Evolutionary conservation across 768 basidiomycete genomes (phyloP).

Genomic region (Termitomyces sp.): DNA sequence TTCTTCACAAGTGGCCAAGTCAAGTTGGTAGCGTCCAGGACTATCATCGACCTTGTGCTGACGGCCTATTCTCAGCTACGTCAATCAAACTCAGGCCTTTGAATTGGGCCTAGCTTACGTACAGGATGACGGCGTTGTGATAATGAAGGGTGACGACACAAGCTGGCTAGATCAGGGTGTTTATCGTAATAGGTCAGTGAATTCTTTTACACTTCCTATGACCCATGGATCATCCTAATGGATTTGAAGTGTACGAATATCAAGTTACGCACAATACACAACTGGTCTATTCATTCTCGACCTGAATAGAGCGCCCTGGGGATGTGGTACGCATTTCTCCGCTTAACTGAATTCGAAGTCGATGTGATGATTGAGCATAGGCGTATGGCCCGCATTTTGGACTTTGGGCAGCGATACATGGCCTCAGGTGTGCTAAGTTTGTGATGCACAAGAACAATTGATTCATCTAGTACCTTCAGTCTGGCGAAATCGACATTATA

Average conservation of each 20-base stretch:
- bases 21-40: constrained; percentile 41
- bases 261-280: constrained; percentile 58
- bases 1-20: constrained; percentile 56
- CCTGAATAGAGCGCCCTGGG: constrained; percentile 81
- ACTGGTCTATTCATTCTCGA: constrained; percentile 85
- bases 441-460: not conserved
- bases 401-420: constrained; percentile 56
- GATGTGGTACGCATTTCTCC: constrained; percentile 61
- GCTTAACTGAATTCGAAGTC: not conserved
- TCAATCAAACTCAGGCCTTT: constrained; percentile 53
- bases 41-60: constrained; percentile 7
- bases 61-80: constrained; percentile 45
- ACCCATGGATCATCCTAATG: not conserved
- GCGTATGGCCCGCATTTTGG: constrained; percentile 86
- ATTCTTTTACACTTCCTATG: not conserved
- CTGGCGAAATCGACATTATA: constrained; percentile 79
- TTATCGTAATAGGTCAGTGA: constrained; percentile 55
- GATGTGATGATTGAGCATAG: constrained; percentile 27
- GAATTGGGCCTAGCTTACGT: constrained; percentile 53
- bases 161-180: constrained; percentile 50
- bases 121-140: constrained; percentile 51
- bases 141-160: constrained; percentile 77
- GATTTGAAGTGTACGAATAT: constrained; percentile 64
- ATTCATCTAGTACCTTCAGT: constrained; percentile 33
- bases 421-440: constrained; percentile 51